Base-by-base conservation (phyloP, 305 asterid genomes). In the Fraxinus platypoda region DNA sequence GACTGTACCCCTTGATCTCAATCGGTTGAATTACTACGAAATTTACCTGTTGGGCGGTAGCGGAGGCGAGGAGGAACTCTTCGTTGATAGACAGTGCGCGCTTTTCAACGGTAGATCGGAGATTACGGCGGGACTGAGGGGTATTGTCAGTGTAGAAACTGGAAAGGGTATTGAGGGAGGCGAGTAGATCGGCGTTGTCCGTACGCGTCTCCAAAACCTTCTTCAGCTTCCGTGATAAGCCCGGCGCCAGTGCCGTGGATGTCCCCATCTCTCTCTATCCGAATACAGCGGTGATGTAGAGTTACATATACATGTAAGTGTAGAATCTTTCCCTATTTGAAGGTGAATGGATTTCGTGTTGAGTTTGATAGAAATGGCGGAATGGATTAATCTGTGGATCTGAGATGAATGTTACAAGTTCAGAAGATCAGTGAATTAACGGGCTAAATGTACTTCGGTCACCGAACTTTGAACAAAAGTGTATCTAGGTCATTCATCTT, bases 181-280 rank as follows among this genome's bases (percentile, higher is more conserved):
- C 90, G 75, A 96, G 92, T 80, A 94, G 92, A 90, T 96, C 98
- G 83, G 97, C 86, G 31, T 85, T 86, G 84, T 96, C 99, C 15
- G 98, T 94, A 78, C 98, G 97, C 80, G 99, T 96, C 81, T 96
- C 98, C 88, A 94, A 78, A 21, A 96, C 99, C 89, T 96, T 96
- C 94, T 96, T 96, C 90, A 96, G 97, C 94, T 96, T 96, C 92
- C 99, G 91, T 17, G 99, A 91, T 76, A 96, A 93, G 77, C 99
- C 99, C 89, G 99, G 99, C 86, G 99, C 99, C 89, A 96, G 88
- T 83, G 98, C 97, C 89, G 95, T 88, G 84, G 92, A 90, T 78
- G 95, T 90, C 88, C 95, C 97, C 98, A 93, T 93, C 43, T 72
- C 73, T 64, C 34, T 64, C 35, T 82, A 82, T 66, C 78, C 59